Percentiles rank a stretch among this genome's conserved stretches.
These are phyloP conservation scores for Xylaria multiplex DNA, from an alignment of 2,329 filamentous ascomycete species.

Conservation along the genomic window DNA sequence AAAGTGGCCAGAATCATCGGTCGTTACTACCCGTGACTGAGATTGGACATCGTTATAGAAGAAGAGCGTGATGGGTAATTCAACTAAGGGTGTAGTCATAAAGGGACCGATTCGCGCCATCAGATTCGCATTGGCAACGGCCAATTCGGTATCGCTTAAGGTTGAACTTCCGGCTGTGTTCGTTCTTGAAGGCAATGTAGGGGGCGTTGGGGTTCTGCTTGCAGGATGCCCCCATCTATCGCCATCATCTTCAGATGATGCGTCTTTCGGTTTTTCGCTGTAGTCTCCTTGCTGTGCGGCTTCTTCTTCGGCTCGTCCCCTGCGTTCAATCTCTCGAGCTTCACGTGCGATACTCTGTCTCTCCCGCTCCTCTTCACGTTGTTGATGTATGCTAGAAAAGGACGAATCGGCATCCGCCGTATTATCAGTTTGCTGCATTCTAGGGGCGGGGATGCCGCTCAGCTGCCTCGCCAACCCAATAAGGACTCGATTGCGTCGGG, in stretches of 20 bases:
- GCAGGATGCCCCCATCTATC: conserved; percentile 42
- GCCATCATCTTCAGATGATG: conserved; percentile 55
- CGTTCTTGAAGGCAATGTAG: conserved; percentile 53
- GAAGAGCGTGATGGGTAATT: conserved; percentile 86
- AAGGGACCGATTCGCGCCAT: conserved; percentile 91
- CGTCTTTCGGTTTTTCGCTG: conserved; percentile 69
- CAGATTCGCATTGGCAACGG: conserved; percentile 83
- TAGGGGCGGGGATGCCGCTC: conserved; percentile 82
- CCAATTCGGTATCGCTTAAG: conserved; percentile 79
- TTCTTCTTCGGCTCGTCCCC: conserved; percentile 76
- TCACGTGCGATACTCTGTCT: conserved; percentile 76
- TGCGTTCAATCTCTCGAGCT: conserved; percentile 78
- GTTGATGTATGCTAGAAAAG: conserved; percentile 51
- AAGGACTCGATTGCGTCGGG: conserved; percentile 84
- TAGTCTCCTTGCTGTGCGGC: conserved; percentile 77
- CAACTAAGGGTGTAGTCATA: conserved; percentile 81
- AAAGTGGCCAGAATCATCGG: conserved; percentile 92
- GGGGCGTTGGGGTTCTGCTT: conserved; percentile 46
- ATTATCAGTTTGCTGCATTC: conserved; percentile 51
- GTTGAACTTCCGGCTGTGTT: conserved; percentile 55
- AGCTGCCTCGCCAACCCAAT: conserved; percentile 87
- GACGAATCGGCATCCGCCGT: conserved; percentile 36
- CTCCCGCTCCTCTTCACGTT: conserved; percentile 62
- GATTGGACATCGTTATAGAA: conserved; percentile 91
- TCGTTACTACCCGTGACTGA: conserved; percentile 83